Base-by-base conservation (phyloP, 805 yeast genomes). In the Yarrowia bubula region DNA sequence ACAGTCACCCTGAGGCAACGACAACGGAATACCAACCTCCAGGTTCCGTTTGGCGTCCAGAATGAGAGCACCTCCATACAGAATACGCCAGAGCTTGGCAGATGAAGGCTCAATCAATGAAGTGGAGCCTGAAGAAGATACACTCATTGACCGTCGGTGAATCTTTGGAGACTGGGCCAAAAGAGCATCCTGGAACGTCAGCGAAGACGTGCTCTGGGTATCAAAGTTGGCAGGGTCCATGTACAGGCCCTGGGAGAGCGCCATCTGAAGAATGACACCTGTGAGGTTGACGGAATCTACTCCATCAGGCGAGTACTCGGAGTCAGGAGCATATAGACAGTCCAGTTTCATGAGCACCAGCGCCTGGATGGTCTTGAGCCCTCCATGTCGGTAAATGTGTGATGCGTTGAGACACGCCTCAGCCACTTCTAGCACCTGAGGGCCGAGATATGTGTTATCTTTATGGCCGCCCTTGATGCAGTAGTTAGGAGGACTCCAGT, bases 401-500 rank as follows among this genome's bases (percentile, higher is more conserved):
- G 64, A 58, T 6, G 64, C 51, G 10, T 32, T 43, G 18, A 58
- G 51, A 44, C 51, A 58, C 15, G 51, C 43, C 51, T 58, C 64
- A 18, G 51, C 64, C 18, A 58, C 64, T 33, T 58, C 64, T 17
- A 58, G 41, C 17, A 58, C 41, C 6, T 58, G 41, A 7, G 64
- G 50, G 8, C 64, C 64, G 4, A 58, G 43, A 10, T 58, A 58
- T 6, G 64, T 58, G 33, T 33, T 43, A 22, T 58, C 64, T 17
- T 33, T n/a, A 11, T 58, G 64, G 42, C 64, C 64, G 46, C 43
- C 51, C 33, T 58, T 58, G 51, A 58, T 58, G 64, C 64, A 58
- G 51, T 58, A 58, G 51, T 58, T 58, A n/a, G 64, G 64, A 7
- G 64, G 64, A 18, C 28, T 58, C 64, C 64, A 58, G 43, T 44